Base-by-base conservation (phyloP, 2,329 filamentous ascomycete genomes). In the Davidsoniella neocaledoniae region DNA sequence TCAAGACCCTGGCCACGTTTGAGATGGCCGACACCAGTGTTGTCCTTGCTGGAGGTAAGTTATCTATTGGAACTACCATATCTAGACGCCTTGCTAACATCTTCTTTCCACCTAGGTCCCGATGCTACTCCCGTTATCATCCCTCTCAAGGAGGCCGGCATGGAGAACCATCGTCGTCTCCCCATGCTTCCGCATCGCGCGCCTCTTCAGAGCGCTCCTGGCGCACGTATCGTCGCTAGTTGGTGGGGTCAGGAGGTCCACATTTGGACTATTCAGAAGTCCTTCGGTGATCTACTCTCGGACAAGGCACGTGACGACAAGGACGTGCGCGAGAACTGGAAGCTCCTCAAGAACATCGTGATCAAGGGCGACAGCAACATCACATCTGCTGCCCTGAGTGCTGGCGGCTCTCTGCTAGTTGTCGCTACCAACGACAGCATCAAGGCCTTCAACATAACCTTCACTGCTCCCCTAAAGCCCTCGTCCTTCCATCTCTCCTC, bases 171-270 rank as follows among this genome's bases (percentile, higher is more conserved):
- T 63, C 77, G 87, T 53, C 77, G 78, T 16, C 73, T 98, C 49
- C 79, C 88, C n/a, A 80, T 80, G 59, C 72, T 98, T 12, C 90
- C 91, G 25, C 88, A 94, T 60, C 71, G 76, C 46, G 74, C 84
- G 1, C 79, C 83, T 2, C 63, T 95, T 6, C 69, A 76, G 36
- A 88, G 85, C 56, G 83, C 88, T 3, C 70, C 80, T 1, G 74
- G 74, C 40, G 79, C 80, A 41, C 77, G 91, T 45, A 68, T 95
- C 19, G 67, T 98, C 23, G 76, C 91, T 59, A 86, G 85, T 62
- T 96, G 87, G 84, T 96, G 88, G 86, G 85, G 90, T 56, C 75
- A 83, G 50, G 84, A 93, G 61, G 71, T 96, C 45, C 80, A 83
- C 57, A 75, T 98, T 54, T 98, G 88, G 87, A 75, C 69, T 38